Evolutionary conservation across 2,329 filamentous ascomycete genomes (phyloP).

Genomic region (Aspergillus sergii): DNA sequence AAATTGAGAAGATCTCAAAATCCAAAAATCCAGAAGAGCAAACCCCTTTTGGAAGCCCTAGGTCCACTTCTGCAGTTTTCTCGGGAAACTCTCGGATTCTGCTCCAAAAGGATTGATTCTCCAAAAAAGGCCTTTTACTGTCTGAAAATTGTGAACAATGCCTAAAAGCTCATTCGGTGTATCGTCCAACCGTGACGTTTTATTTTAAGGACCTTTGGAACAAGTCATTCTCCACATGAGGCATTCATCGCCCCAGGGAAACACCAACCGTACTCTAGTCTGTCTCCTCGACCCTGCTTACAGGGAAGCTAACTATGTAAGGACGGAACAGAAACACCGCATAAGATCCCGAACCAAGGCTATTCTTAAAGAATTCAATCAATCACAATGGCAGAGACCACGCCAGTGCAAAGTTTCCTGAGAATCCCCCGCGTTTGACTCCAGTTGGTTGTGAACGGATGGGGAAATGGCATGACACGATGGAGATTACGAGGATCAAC

Average conservation of each 20-base stretch:
- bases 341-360: conserved; percentile 1
- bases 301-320: neutral
- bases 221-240: neutral
- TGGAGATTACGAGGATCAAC: neutral
- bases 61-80: conserved; percentile 11
- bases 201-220: neutral
- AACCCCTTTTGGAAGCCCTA: neutral
- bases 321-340: neutral
- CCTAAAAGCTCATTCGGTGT: neutral
- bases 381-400: conserved; percentile 2
- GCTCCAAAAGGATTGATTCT: neutral
- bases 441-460: conserved; percentile 10
- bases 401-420: neutral
- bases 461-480: conserved; percentile 9
- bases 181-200: neutral
- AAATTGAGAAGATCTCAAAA: neutral
- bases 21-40: neutral
- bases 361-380: conserved; percentile 1
- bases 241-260: neutral
- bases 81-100: conserved; percentile 13
- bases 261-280: neutral
- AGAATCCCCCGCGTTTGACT: conserved; percentile 11
- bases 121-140: neutral
- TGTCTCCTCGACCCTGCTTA: neutral
- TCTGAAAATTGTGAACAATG: neutral